These are phyloP conservation scores for Xylariales sp. DNA, from an alignment of 2,329 filamentous ascomycete species.

Conservation along the genomic window DNA sequence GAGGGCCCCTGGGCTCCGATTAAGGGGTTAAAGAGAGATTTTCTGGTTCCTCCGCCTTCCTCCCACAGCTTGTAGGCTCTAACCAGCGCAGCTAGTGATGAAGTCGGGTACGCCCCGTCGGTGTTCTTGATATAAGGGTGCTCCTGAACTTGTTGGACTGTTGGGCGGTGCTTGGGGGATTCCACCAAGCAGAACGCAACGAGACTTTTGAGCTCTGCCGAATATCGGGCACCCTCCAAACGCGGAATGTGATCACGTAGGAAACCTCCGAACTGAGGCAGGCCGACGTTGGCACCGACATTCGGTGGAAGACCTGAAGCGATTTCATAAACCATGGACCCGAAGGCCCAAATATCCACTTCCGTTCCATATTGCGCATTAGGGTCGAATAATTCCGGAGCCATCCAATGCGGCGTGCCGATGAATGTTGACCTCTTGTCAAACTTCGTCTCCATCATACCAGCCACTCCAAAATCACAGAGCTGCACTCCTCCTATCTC, in stretches of 20 bases:
- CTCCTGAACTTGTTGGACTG: slow-evolving; percentile 63
- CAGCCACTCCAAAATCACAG: slow-evolving; percentile 81
- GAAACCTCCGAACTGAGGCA: slow-evolving; percentile 50
- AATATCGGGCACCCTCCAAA: slow-evolving; percentile 69
- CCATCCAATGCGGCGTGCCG: slow-evolving; percentile 84
- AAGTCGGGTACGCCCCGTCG: slow-evolving; percentile 57
- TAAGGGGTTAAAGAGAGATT: slow-evolving; percentile 53
- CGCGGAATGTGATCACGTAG: slow-evolving; percentile 60
- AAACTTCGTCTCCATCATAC: slow-evolving; percentile 68
- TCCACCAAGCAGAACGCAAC: slow-evolving; percentile 70
- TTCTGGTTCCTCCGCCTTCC: slow-evolving; percentile 64
- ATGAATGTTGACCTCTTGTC: slow-evolving; percentile 79
- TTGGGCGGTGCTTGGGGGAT: slow-evolving; percentile 63
- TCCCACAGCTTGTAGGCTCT: slow-evolving; percentile 74
- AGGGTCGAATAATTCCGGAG: slow-evolving; percentile 68
- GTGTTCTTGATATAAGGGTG: slow-evolving; percentile 67
- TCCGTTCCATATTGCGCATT: slow-evolving; percentile 64
- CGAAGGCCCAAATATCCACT: slow-evolving; percentile 82
- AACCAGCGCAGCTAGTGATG: slow-evolving; percentile 60
- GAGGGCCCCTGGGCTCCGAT: slow-evolving; percentile 53
- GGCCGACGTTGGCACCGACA: slow-evolving; percentile 48
- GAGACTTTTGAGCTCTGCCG: slow-evolving; percentile 62
- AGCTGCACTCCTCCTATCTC: slow-evolving; percentile 75
- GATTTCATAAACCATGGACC: slow-evolving; percentile 76
- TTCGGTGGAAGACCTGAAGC: slow-evolving; percentile 74